Evolutionary conservation across 352 stramenopile genomes (phyloP), one percentile per base, ranked within the genome.

Genomic region (Pythium scleroteichum): DNA sequence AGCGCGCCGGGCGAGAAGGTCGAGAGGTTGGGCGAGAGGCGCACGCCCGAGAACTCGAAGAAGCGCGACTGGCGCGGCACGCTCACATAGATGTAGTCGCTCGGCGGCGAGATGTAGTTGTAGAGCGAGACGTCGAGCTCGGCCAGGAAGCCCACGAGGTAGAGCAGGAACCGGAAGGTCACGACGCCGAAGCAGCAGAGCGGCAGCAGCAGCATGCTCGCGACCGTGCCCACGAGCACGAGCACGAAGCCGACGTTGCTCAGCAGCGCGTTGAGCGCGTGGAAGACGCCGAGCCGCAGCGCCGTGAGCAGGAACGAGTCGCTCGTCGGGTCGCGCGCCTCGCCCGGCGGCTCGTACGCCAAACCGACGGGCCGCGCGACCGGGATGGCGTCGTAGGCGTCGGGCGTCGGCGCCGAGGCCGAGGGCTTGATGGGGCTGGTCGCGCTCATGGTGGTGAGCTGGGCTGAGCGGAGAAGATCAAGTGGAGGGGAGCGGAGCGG

Each of bases 21-120:
- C 42, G 65, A 71, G 3, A 91, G 68, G 14, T 80, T 67, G 6
- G 75, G 77, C 35, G 79, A 73, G 24, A 91, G 64, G 3, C 79
- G 75, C 56, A 88, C 66, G 33, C 75, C 76, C n/a, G 68, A 70
- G 35, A 77, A 68, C 22, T 74, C 69, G 40, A 76, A 64, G 26
- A 69, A 63, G 6, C 64, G 71, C 5, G 55, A 53, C 35, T 71
- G 69, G 13, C 66, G 55, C 55, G 72, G 68, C 9, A 72, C 69
- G 51, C 61, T 73, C 32, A 76, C 56, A 47, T 71, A 86, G 44
- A 90, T 78, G 47, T 78, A 75, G 22, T 85, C 68, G 38, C 78
- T 63, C 10, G 69, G 54, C 22, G 78, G 69, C 23, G 80, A 76
- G 42, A 83, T 75, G 60, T 83, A 88, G 76, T 90, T 90, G 70